phyloP scores from a whole-genome alignment of 805 yeast species.

The Candida khao-thaluensis region DNA sequence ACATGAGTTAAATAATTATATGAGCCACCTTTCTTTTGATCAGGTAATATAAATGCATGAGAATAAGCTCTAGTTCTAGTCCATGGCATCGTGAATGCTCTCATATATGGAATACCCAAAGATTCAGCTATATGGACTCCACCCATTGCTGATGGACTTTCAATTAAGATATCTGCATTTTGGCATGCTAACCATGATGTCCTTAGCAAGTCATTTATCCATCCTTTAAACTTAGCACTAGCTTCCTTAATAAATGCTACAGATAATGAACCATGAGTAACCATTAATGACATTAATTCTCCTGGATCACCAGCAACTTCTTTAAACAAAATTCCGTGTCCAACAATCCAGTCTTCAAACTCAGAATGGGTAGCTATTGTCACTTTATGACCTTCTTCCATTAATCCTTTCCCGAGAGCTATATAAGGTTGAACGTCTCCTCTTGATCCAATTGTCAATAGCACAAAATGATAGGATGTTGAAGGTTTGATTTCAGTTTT shows the following conservation, averaged over 20 bases:
- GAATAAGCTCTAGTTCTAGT: slow-evolving; percentile 93
- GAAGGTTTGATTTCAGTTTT: slow-evolving; percentile 53
- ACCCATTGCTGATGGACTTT: slow-evolving; percentile 95
- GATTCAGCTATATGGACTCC: slow-evolving; percentile 96
- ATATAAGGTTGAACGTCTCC: slow-evolving; percentile 98
- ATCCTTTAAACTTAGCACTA: slow-evolving; percentile 67
- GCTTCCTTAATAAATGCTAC: slow-evolving; percentile 84
- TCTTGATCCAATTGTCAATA: slow-evolving; percentile 88
- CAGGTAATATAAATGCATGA: slow-evolving; percentile 94
- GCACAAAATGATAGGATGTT: slow-evolving; percentile 55
- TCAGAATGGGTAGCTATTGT: slow-evolving; percentile 85
- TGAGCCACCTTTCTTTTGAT: slow-evolving; percentile 87
- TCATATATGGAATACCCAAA: slow-evolving; percentile 79
- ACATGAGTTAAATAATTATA: slow-evolving; percentile 92
- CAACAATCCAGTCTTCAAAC: slow-evolving; percentile 70
- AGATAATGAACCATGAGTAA: slow-evolving; percentile 82
- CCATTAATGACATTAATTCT: slow-evolving; percentile 89
- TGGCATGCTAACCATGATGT: slow-evolving; percentile 89
- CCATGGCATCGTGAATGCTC: slow-evolving; percentile 99
- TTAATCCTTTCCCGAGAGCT: slow-evolving; percentile 78
- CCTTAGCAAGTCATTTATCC: slow-evolving; percentile 73
- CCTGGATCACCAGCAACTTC: slow-evolving; percentile 92
- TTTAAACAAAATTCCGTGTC: slow-evolving; percentile 65
- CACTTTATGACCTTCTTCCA: slow-evolving; percentile 79
- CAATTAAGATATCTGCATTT: slow-evolving; percentile 77